These are phyloP conservation scores for Xanthoconium purpureum DNA, from an alignment of 768 basidiomycete genomes.

Conservation along the genomic window DNA sequence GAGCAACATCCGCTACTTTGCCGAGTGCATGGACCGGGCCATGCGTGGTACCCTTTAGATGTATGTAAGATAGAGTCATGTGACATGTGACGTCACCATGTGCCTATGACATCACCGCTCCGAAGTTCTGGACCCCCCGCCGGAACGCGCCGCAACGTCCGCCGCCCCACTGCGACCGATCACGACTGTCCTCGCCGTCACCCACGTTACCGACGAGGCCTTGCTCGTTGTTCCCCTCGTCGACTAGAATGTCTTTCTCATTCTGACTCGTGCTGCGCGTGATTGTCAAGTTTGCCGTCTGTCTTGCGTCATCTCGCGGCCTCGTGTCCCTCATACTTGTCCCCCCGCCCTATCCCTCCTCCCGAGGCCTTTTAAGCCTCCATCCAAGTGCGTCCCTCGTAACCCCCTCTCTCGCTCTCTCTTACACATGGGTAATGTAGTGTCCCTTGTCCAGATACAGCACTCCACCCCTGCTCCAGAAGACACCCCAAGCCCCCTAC, in stretches of 20 bases:
- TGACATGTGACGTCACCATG: not conserved
- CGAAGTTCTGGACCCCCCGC: constrained; percentile 24
- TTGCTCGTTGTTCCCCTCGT: constrained; percentile 11
- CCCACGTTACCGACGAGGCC: constrained; percentile 19
- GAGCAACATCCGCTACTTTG: constrained; percentile 75
- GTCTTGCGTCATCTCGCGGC: constrained; percentile 21
- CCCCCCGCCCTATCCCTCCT: constrained; percentile 25
- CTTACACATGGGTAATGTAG: constrained; percentile 31
- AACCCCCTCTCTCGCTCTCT: not conserved
- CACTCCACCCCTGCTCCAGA: constrained; percentile 18
- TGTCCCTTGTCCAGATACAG: constrained; percentile 32
- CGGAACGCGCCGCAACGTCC: constrained; percentile 27
- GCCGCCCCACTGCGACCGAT: constrained; percentile 20
- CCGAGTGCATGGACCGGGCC: constrained; percentile 62
- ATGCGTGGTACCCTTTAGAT: constrained; percentile 47
- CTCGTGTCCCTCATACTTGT: constrained; percentile 29
- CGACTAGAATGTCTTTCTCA: constrained; percentile 12
- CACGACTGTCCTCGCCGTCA: constrained; percentile 21
- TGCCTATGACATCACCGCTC: constrained; percentile 29
- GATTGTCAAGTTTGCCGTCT: constrained; percentile 6
- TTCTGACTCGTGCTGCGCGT: constrained; percentile 19
- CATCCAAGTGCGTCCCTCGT: constrained; percentile 22
- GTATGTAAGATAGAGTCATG: not conserved
- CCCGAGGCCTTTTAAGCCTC: constrained; percentile 22
- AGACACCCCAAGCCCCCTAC: constrained; percentile 8